phyloP scores from a whole-genome alignment of 495 filamentous ascomycete species.

The Penicillium samsonianum region DNA sequence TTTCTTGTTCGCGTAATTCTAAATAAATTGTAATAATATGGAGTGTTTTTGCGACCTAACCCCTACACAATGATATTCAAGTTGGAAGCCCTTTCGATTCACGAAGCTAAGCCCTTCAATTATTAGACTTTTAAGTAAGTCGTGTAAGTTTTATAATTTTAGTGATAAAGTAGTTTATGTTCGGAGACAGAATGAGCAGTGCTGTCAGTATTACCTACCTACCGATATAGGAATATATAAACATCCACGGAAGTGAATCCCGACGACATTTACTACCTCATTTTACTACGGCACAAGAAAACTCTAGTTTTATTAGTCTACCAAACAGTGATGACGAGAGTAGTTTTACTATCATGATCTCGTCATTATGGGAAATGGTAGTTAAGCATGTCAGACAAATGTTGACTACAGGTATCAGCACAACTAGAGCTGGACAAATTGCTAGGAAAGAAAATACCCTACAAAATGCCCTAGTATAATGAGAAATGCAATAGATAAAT shows the following conservation, averaged over 20 bases:
- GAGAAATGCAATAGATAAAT: background rate
- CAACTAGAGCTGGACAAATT: background rate
- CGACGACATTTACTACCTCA: background rate
- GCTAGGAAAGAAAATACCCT: too few relatives aligned
- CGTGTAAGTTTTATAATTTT: background rate
- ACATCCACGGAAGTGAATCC: slow-evolving; percentile 1
- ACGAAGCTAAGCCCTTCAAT: background rate
- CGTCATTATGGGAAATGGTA: background rate
- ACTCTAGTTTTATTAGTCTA: background rate
- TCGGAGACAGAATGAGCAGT: background rate
- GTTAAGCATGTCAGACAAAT: background rate
- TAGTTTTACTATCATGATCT: slow-evolving; percentile 6
- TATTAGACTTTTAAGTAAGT: background rate
- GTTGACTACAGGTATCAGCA: background rate
- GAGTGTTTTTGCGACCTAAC: background rate
- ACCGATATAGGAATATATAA: background rate
- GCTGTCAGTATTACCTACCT: slow-evolving; percentile 2
- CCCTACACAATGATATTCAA: background rate
- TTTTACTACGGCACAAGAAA: background rate
- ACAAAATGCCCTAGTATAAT: background rate
- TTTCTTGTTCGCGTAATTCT: background rate
- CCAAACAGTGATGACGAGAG: background rate
- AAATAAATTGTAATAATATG: background rate
- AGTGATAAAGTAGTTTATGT: background rate
- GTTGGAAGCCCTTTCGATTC: background rate